These are phyloP conservation scores for Podochytrium sp. DNA, from an alignment of 192 early-diverging fungal species.

Conservation along the genomic window DNA sequence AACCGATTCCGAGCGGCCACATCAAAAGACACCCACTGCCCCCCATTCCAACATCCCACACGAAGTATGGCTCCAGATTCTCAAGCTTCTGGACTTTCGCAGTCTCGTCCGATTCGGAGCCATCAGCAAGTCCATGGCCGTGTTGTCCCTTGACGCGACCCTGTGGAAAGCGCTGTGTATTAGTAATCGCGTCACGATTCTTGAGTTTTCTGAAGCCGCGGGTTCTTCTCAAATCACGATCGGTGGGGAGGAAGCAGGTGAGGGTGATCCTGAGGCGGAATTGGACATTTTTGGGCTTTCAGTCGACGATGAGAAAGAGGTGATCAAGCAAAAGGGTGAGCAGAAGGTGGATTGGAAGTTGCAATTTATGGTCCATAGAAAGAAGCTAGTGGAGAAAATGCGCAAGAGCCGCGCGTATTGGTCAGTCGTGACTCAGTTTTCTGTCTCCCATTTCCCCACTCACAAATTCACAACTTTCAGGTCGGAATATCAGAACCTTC, in stretches of 20 bases:
- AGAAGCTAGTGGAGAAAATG: conserved; percentile 8
- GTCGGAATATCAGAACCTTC: conserved; percentile 10
- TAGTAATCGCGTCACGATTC: conserved; percentile 2
- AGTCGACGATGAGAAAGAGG: too few relatives aligned
- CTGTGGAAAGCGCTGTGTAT: conserved; percentile 18
- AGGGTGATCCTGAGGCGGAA: too few relatives aligned
- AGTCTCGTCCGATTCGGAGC: neutral
- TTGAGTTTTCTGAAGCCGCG: too few relatives aligned
- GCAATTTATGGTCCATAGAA: conserved; percentile 6
- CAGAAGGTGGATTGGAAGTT: conserved; percentile 3
- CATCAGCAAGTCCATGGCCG: neutral
- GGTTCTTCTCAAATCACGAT: too few relatives aligned
- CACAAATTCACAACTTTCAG: neutral
- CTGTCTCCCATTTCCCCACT: neutral
- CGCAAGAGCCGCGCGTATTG: conserved; percentile 17
- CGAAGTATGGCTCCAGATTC: conserved; percentile 8
- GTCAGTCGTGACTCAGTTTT: neutral
- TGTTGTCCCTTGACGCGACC: neutral
- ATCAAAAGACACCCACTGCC: neutral
- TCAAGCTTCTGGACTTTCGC: conserved; percentile 14
- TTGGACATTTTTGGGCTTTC: too few relatives aligned
- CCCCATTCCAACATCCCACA: neutral
- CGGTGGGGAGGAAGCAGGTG: too few relatives aligned
- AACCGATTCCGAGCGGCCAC: neutral
- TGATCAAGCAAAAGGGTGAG: neutral